Base-by-base conservation (phyloP, 805 yeast species). In the Tetrapisispora nanseiensis region DNA sequence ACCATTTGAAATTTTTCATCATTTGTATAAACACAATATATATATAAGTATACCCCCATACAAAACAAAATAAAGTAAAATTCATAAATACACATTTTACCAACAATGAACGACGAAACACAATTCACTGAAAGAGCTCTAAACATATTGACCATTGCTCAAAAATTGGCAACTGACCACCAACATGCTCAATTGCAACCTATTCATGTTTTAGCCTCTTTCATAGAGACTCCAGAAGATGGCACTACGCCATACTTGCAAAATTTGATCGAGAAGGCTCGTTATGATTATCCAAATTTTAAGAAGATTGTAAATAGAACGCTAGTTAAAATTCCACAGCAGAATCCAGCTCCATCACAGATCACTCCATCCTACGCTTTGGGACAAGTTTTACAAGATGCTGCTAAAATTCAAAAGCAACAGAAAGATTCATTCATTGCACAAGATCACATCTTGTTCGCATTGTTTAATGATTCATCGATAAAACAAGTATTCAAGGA, bases 81-180 rank as follows among this genome's bases (percentile, higher is more conserved):
- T 13, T 9, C 21, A 40, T 8, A 34, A 26, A 32, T 23, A 34
- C 4, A 39, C 13, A 6, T 4, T 16, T 13, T 23, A 20, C 3
- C 23, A 22, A 31, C 20, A 40, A 19, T 54, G 58, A 67, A 67
- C 69, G 71, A 68, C 55, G 68, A 67, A 51, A 61, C 89, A 45
- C 89, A 86, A 71, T 84, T 86, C 52, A 92, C 98, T 47, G 97
- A 92, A 62, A 84, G 92, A 62, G 97, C 97, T 34, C 75, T 86
- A 54, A 79, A 75, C 42, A 76, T 90, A 46, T 71, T 92, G 39
- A 82, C 84, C 52, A 71, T 76, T 55, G 95, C 97, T 42, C 76
- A 79, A 45, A 76, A 82, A 58, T 65, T 92, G 47, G 95, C 97
- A 33, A 74, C 78, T 56, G 94, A 86, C 51, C 86, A 86, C 57